phyloP scores from a whole-genome alignment of 345 rosid species.

The Melaleuca alternifolia region DNA sequence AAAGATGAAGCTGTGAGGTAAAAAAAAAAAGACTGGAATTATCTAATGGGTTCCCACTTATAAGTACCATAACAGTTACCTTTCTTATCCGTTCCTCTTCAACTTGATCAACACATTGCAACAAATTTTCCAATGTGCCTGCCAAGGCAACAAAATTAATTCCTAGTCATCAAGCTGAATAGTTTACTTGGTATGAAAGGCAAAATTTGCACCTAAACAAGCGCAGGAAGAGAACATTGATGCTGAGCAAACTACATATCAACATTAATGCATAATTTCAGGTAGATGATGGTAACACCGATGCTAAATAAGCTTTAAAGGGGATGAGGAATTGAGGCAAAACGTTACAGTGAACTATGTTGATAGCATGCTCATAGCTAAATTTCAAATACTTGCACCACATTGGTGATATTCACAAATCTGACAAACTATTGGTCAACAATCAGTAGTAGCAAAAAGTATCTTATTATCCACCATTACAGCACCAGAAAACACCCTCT shows the following conservation, averaged over 20 bases:
- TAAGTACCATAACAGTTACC: constrained; percentile 20
- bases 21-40: background rate
- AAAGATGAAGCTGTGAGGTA: background rate
- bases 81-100: constrained; percentile 48
- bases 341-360: background rate
- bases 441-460: background rate
- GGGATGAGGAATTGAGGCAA: background rate
- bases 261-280: background rate
- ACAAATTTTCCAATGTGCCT: constrained; percentile 73
- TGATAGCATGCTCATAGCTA: background rate
- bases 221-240: background rate
- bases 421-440: background rate
- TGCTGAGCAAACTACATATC: background rate
- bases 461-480: background rate
- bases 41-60: background rate
- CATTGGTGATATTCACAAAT: background rate
- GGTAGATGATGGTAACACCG: background rate
- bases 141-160: background rate
- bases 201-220: background rate
- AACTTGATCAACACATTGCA: constrained; percentile 62
- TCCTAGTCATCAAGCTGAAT: background rate
- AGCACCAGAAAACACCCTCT: background rate
- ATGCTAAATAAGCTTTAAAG: background rate
- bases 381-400: background rate
- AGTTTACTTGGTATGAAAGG: background rate